These are phyloP conservation scores for Botrytis porri DNA, from an alignment of 2,329 filamentous ascomycete species.

Conservation along the genomic window DNA sequence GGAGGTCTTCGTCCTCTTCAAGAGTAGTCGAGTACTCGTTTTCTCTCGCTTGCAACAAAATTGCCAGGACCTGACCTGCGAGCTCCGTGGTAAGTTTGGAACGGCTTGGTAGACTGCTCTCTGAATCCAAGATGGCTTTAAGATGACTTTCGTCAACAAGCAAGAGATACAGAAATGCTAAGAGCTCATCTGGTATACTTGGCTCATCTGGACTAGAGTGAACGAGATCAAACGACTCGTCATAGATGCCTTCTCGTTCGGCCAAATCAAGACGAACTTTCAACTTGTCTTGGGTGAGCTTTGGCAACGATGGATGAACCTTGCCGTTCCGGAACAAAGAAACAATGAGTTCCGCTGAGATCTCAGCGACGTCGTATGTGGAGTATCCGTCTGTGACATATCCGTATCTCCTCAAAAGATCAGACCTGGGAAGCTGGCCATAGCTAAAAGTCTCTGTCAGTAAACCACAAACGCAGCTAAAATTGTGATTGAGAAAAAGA, in stretches of 20 bases:
- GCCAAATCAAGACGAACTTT: slow-evolving; percentile 42
- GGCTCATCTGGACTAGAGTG: slow-evolving; percentile 31
- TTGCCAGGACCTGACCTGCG: slow-evolving; percentile 42
- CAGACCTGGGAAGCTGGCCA: slow-evolving; percentile 63
- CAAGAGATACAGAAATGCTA: slow-evolving; percentile 45
- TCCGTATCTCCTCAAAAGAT: slow-evolving; percentile 65
- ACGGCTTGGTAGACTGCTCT: slow-evolving; percentile 37
- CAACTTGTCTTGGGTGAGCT: slow-evolving; percentile 30
- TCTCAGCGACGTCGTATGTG: slow-evolving; percentile 63
- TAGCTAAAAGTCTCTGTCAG: slow-evolving; percentile 42
- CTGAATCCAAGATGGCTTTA: slow-evolving; percentile 39
- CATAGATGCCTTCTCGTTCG: slow-evolving; percentile 55
- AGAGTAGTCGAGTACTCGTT: slow-evolving; percentile 53
- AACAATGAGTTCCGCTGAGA: slow-evolving; percentile 51
- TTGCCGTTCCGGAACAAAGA: slow-evolving; percentile 23
- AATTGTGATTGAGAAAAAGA: neutral
- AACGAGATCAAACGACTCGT: slow-evolving; percentile 59
- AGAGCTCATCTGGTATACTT: slow-evolving; percentile 38
- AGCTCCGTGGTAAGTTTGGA: slow-evolving; percentile 44
- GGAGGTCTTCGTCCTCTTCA: slow-evolving; percentile 47
- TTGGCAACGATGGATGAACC: slow-evolving; percentile 26
- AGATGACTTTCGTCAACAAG: slow-evolving; percentile 42
- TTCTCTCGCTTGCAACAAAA: slow-evolving; percentile 42
- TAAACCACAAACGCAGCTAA: neutral
- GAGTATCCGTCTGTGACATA: slow-evolving; percentile 65